These are phyloP conservation scores for Penicillium taxi DNA, from an alignment of 495 filamentous ascomycete species.

Conservation along the genomic window DNA sequence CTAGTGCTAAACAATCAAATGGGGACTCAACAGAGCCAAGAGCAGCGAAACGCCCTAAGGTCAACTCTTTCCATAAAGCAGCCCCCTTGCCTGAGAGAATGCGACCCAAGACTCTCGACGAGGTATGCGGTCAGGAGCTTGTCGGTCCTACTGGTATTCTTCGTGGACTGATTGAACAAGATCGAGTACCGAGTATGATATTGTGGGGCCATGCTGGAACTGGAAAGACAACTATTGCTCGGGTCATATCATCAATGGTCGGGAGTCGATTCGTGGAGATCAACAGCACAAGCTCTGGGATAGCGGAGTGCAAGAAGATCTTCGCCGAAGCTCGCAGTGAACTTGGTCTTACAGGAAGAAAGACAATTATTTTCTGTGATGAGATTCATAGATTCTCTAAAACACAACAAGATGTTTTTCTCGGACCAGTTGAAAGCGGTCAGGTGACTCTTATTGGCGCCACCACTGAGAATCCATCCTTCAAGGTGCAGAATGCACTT, in stretches of 20 bases:
- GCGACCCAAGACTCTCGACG: conserved; percentile 75
- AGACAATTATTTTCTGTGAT: conserved; percentile 96
- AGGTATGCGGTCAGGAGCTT: conserved; percentile 85
- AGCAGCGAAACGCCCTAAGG: conserved; percentile 54
- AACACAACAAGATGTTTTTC: conserved; percentile 88
- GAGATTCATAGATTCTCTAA: conserved; percentile 95
- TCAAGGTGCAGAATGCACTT: conserved; percentile 85
- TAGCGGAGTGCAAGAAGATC: conserved; percentile 93
- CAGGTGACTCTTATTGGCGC: conserved; percentile 89
- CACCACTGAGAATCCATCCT: conserved; percentile 94
- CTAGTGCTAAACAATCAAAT: conserved; percentile 10
- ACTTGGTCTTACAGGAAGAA: conserved; percentile 69
- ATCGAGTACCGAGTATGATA: conserved; percentile 87
- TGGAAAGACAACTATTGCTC: conserved; percentile 93
- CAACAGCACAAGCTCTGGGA: conserved; percentile 83
- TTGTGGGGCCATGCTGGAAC: conserved; percentile 89
- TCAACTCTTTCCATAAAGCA: conserved; percentile 52
- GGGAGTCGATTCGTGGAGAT: conserved; percentile 89
- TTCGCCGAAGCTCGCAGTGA: conserved; percentile 82
- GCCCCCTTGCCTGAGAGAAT: conserved; percentile 90
- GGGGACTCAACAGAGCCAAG: conserved; percentile 21
- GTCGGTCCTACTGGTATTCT: conserved; percentile 79
- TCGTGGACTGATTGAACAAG: conserved; percentile 80
- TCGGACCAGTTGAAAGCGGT: conserved; percentile 87
- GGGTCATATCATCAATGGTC: conserved; percentile 78